These are phyloP conservation scores for Rhodotorula sp. DNA, from an alignment of 1,284 basidiomycete species.

Conservation along the genomic window DNA sequence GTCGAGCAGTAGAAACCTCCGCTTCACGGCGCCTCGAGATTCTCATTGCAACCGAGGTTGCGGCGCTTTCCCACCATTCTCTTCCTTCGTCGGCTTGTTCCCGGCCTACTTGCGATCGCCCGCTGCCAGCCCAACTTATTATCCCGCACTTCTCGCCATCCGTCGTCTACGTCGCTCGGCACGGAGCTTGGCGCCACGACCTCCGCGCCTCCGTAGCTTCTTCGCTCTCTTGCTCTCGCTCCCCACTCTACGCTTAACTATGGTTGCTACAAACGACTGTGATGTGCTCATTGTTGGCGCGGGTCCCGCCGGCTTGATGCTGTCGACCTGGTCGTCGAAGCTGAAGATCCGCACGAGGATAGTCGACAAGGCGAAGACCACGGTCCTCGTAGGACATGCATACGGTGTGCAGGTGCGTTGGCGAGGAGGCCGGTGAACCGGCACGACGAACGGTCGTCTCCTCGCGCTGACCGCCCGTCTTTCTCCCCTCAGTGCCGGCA, in stretches of 20 bases:
- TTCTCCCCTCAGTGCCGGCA: conserved; percentile 37
- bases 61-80: not conserved
- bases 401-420: conserved; percentile 17
- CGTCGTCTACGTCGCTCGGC: too few species aligned
- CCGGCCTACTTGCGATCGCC: not conserved
- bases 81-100: not conserved
- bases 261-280: not conserved
- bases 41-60: too few species aligned
- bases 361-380: conserved; percentile 39
- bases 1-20: conserved; percentile 24
- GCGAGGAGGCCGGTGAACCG: too few species aligned
- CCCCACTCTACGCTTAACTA: not conserved
- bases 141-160: too few species aligned
- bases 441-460: too few species aligned
- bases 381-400: conserved; percentile 16
- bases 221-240: not conserved
- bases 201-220: too few species aligned
- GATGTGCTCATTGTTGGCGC: conserved; percentile 40
- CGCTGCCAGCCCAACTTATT: too few species aligned
- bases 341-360: conserved; percentile 41
- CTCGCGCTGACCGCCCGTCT: not conserved
- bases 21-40: too few species aligned
- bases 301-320: conserved; percentile 34
- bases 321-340: conserved; percentile 36
- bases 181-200: too few species aligned